Base-by-base conservation (phyloP, 1,284 basidiomycete genomes). In the Puccinia hordei region DNA sequence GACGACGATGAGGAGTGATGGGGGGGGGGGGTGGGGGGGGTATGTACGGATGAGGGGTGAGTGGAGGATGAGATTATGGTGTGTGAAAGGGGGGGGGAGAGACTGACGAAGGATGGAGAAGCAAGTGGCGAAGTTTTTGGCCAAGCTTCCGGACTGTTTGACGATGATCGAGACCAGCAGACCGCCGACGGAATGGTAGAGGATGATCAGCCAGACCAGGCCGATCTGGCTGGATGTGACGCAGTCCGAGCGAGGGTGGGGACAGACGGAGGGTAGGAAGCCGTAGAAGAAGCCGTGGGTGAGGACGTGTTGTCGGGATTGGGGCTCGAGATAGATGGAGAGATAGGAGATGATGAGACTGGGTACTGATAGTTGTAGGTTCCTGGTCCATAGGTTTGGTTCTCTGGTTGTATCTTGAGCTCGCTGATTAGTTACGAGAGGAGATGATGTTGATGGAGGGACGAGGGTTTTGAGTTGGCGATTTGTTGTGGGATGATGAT, bases 111-210 rank as follows among this genome's bases (percentile, higher is more conserved):
- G 19, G 46, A 77, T 77, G 24, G 75, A 49, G 30, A 77, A 65
- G 30, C 75, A 53, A 44, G 46, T 68, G 24, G 75, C 75, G 55
- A 77, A 77, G 49, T 61, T 77, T 30, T 77, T 77, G 33, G 30
- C 55, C 30, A 77, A 44, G n/a, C 30, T 38, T 13, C 63, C 41
- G 51, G 30, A 55, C 38, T 69, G 63, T 41, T 69, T 77, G 33
- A 77, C 75, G 46, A 77, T 68, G 46, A 77, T 68, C 0, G 75
- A 77, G 63, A 77, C 75, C n/a, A 77, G 55, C 38, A 77, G 51
- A n/a, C 75, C 75, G 55, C 75, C 75, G 22, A 77, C 3, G 30
- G 75, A 63, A 46, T 77, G 75, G 27, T 77, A 77, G n/a, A 66
- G n/a, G 49, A 77, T 57, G 44, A 77, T 66, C 17, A 35, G 38